A percentile compares a stretch with the other conserved stretches of the same genome.
Evolutionary conservation across 257 asterid genomes (phyloP).

Genomic region (Jaltomata sinuosa): DNA sequence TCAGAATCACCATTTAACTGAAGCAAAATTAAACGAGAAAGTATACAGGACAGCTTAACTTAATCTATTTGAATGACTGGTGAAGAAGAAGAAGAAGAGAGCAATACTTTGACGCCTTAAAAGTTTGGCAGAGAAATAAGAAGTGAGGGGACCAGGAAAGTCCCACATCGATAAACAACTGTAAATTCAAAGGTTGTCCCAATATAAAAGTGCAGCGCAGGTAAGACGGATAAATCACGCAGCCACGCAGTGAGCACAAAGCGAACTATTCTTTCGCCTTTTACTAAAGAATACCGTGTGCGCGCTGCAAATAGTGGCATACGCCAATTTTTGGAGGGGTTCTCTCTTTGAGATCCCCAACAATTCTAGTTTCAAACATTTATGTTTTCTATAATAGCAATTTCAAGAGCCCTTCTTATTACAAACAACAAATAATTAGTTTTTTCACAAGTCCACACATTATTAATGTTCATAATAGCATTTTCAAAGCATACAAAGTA

Average conservation of each 20-base stretch:
- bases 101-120: not conserved
- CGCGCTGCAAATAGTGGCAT: too few species aligned
- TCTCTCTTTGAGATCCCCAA: not conserved
- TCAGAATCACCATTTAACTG: not conserved
- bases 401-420: too few species aligned
- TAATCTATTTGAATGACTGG: not conserved
- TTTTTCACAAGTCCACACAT: not conserved
- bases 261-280: too few species aligned
- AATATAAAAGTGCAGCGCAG: not conserved
- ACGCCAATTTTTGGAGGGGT: too few species aligned
- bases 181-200: not conserved
- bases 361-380: not conserved
- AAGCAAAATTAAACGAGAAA: not conserved
- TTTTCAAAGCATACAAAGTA: not conserved
- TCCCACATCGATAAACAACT: not conserved
- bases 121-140: not conserved
- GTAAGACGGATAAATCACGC: accelerated
- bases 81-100: not conserved
- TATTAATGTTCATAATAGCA: not conserved
- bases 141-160: not conserved
- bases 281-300: too few species aligned
- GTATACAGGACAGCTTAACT: not conserved
- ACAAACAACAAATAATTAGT: not conserved
- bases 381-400: too few species aligned
- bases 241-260: too few species aligned